A percentile compares a stretch with the other conserved stretches of the same genome.
These are phyloP conservation scores for Cystobasidium ongulense DNA, from an alignment of 768 basidiomycete genomes.

Conservation along the genomic window DNA sequence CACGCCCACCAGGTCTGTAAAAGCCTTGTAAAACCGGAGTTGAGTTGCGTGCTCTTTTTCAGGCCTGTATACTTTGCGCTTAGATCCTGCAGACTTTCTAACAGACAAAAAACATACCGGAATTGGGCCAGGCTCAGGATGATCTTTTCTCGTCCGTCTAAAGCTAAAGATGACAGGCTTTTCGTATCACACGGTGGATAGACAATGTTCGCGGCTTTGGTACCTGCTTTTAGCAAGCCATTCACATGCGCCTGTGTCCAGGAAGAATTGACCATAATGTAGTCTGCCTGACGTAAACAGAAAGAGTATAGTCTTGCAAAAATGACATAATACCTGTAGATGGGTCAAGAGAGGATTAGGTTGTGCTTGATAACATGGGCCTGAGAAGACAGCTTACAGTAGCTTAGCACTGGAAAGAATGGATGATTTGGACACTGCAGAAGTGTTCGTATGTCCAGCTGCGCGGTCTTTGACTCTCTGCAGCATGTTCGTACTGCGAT, in stretches of 20 bases:
- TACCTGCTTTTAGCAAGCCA: slow-evolving; percentile 54
- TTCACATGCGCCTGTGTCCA: slow-evolving; percentile 87
- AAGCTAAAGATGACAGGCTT: slow-evolving; percentile 58
- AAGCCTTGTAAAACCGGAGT: slow-evolving; percentile 52
- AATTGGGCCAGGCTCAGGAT: slow-evolving; percentile 89
- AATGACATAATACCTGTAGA: slow-evolving; percentile 69
- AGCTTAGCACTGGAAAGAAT: slow-evolving; percentile 59
- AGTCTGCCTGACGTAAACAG: slow-evolving; percentile 59
- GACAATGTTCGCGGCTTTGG: slow-evolving; percentile 50
- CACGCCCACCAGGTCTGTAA: slow-evolving; percentile 47
- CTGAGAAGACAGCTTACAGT: slow-evolving; percentile 49
- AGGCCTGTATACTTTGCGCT: slow-evolving; percentile 52
- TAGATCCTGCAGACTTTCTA: not conserved
- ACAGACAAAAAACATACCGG: slow-evolving; percentile 52
- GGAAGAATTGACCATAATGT: slow-evolving; percentile 82
- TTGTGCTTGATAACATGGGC: not conserved
- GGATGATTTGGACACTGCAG: slow-evolving; percentile 53
- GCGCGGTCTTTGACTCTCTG: slow-evolving; percentile 60
- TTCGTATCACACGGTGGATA: slow-evolving; percentile 88
- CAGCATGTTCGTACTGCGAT: slow-evolving; percentile 69
- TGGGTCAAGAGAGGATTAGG: not conserved
- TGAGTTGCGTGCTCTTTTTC: slow-evolving; percentile 89
- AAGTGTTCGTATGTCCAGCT: slow-evolving; percentile 58
- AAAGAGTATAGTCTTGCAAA: slow-evolving; percentile 75
- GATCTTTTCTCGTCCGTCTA: slow-evolving; percentile 53